These are phyloP conservation scores for Phylloporus rhodoxanthus DNA, from an alignment of 768 basidiomycete species.

Conservation along the genomic window DNA sequence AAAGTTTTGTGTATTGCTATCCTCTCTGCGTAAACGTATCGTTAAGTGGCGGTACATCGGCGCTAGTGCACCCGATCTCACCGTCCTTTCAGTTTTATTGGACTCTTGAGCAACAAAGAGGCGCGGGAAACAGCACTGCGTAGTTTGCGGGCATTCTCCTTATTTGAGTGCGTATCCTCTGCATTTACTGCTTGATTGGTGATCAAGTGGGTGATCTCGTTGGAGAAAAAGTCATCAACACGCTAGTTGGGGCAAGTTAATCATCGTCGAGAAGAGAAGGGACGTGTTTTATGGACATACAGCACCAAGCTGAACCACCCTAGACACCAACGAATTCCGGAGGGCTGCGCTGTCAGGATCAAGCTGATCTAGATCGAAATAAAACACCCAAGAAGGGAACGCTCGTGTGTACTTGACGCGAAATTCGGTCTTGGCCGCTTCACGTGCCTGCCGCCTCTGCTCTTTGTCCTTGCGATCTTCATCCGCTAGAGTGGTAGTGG, in stretches of 20 bases:
- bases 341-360: conserved; percentile 33
- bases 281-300: conserved; percentile 45
- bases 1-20: conserved; percentile 30
- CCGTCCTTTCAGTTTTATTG: conserved; percentile 57
- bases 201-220: conserved; percentile 81
- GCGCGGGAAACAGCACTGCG: conserved; percentile 23
- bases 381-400: conserved; percentile 81
- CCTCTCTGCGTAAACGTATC: conserved; percentile 21
- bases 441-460: conserved; percentile 45
- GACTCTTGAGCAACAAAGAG: conserved; percentile 48
- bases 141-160: conserved; percentile 55
- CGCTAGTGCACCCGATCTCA: conserved; percentile 27
- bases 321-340: conserved; percentile 42
- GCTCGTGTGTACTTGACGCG: conserved; percentile 77
- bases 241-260: conserved; percentile 41
- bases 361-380: conserved; percentile 65
- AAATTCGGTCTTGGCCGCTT: conserved; percentile 64
- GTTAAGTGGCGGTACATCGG: not conserved
- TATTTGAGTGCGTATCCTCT: conserved; percentile 41
- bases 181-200: conserved; percentile 47
- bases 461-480: conserved; percentile 42
- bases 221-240: conserved; percentile 86
- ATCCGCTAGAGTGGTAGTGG: conserved; percentile 24
- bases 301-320: conserved; percentile 65
- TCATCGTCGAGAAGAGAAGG: not conserved